These are phyloP conservation scores for Tylopilus balloui DNA, from an alignment of 768 basidiomycete genomes.

Conservation along the genomic window DNA sequence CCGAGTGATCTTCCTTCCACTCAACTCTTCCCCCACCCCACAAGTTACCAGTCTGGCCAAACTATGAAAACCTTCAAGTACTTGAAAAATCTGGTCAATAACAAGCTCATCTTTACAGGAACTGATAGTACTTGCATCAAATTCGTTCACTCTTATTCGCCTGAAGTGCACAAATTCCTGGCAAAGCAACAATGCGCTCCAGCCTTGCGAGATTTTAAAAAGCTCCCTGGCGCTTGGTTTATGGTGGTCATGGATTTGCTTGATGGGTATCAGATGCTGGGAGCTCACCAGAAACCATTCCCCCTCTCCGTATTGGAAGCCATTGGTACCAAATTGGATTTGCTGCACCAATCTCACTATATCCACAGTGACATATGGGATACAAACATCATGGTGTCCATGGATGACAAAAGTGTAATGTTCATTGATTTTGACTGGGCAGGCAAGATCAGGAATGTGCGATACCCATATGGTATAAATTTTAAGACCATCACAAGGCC, in stretches of 20 bases:
- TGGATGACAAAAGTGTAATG: neutral
- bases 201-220: neutral
- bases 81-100: no score
- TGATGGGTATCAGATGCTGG: no score
- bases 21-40: no score
- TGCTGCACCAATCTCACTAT: neutral
- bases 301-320: neutral
- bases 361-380: neutral
- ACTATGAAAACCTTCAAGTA: no score
- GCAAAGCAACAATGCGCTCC: neutral
- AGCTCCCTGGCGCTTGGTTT: neutral
- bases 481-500: neutral
- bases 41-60: no score
- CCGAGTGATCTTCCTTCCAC: no score
- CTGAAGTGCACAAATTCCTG: neutral
- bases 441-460: neutral
- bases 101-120: no score
- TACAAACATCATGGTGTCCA: neutral
- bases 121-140: neutral
- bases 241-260: neutral
- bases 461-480: neutral
- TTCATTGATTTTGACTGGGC: neutral
- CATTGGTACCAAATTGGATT: neutral
- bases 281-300: no score
- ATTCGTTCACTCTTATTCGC: neutral